These are phyloP conservation scores for Malassezia sympodialis DNA, from an alignment of 1,284 basidiomycete genomes.

Conservation along the genomic window DNA sequence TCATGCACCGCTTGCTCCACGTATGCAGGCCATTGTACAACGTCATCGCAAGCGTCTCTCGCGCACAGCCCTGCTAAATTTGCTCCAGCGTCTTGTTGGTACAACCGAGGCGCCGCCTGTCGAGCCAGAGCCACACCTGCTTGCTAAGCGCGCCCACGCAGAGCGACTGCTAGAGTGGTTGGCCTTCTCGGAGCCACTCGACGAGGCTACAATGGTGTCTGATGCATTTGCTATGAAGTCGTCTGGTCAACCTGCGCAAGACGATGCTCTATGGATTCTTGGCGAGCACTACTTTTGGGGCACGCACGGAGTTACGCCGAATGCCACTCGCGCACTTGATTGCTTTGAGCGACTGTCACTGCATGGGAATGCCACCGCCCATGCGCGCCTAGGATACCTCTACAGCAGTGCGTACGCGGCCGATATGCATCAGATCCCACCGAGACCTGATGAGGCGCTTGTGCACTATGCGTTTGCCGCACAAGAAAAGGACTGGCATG, in stretches of 20 bases:
- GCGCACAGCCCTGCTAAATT: not conserved
- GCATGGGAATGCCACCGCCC: constrained; percentile 40
- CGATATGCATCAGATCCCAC: not conserved
- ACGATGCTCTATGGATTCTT: constrained; percentile 43
- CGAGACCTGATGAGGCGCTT: constrained; percentile 55
- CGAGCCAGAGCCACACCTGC: not conserved
- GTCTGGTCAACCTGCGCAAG: not conserved
- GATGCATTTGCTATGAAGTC: not conserved
- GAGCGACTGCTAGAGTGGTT: constrained; percentile 23
- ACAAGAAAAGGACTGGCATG: constrained; percentile 69
- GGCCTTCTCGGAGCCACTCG: constrained; percentile 14
- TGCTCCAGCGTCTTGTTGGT: not conserved
- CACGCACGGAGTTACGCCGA: constrained; percentile 34
- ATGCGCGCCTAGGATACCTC: constrained; percentile 37
- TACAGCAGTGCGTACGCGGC: constrained; percentile 21
- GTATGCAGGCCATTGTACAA: not conserved
- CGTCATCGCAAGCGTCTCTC: not conserved
- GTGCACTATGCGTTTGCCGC: constrained; percentile 89
- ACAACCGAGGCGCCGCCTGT: not conserved
- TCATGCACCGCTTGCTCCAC: not conserved
- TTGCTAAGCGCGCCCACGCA: constrained; percentile 13
- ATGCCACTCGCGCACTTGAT: constrained; percentile 27
- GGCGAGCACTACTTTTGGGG: constrained; percentile 44
- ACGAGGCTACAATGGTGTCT: constrained; percentile 5
- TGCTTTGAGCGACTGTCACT: constrained; percentile 29